Percentiles rank a stretch among this genome's conserved stretches.
phyloP scores from a whole-genome alignment of 768 basidiomycete species.

The Pisolithus albus region DNA sequence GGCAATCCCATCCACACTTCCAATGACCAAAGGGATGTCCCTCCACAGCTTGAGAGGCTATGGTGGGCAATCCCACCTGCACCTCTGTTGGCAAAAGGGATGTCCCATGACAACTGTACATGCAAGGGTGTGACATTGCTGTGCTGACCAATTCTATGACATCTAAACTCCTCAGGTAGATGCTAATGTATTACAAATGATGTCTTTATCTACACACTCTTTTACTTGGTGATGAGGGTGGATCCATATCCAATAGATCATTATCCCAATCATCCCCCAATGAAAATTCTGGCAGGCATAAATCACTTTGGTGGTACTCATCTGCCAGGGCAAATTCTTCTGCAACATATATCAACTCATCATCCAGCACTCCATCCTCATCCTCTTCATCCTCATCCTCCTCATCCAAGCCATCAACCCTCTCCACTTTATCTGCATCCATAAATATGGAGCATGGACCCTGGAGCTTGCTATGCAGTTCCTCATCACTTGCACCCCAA shows the following conservation, averaged over 20 bases:
- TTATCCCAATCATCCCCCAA: not conserved
- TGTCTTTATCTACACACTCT: not conserved
- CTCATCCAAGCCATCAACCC: not conserved
- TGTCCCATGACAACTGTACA: too few relatives aligned
- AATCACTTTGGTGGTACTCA: not conserved
- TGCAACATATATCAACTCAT: slow-evolving; percentile 4
- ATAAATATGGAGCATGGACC: not conserved
- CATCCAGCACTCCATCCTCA: not conserved
- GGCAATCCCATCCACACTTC: too few relatives aligned
- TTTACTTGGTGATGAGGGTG: not conserved
- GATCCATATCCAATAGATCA: not conserved
- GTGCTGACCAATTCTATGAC: too few relatives aligned
- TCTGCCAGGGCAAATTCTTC: not conserved
- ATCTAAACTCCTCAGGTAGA: too few relatives aligned
- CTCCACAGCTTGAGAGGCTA: too few relatives aligned
- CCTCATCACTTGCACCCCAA: not conserved
- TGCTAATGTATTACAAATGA: too few relatives aligned
- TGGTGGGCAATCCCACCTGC: too few relatives aligned
- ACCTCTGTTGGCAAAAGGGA: too few relatives aligned
- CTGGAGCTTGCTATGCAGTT: not conserved
- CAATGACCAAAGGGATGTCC: too few relatives aligned
- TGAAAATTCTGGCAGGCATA: not conserved
- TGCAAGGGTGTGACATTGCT: too few relatives aligned
- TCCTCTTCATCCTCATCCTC: not conserved
- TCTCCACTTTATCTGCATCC: not conserved